These are phyloP conservation scores for Dothideomycetidae sp. DNA, from an alignment of 2,329 filamentous ascomycete species.

Conservation along the genomic window DNA sequence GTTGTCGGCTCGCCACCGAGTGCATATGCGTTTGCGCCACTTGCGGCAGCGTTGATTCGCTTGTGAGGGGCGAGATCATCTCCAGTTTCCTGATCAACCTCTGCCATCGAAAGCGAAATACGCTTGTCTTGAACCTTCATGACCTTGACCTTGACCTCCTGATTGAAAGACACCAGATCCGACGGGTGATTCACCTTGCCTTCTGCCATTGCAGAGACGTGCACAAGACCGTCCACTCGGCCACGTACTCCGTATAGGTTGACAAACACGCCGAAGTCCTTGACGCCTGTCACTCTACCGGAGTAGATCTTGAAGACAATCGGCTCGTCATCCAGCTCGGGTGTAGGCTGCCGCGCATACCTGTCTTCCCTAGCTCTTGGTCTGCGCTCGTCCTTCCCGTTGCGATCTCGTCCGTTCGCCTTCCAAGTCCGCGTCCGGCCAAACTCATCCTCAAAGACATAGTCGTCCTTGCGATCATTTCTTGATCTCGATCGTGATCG, in stretches of 20 bases:
- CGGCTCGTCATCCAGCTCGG: constrained; percentile 68
- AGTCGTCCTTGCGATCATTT: constrained; percentile 32
- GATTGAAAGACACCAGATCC: constrained; percentile 66
- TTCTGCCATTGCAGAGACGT: constrained; percentile 77
- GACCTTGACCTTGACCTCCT: constrained; percentile 86
- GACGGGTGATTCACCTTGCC: constrained; percentile 85
- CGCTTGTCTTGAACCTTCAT: constrained; percentile 68
- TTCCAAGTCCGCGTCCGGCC: constrained; percentile 33
- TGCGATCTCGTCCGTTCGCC: constrained; percentile 28
- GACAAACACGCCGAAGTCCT: constrained; percentile 92
- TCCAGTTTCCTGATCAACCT: constrained; percentile 82
- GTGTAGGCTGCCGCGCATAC: constrained; percentile 51
- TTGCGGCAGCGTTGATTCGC: constrained; percentile 66
- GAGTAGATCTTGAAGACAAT: constrained; percentile 78
- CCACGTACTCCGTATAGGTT: constrained; percentile 77
- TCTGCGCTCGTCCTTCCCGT: constrained; percentile 32
- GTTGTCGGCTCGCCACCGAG: constrained; percentile 46
- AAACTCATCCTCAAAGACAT: constrained; percentile 46
- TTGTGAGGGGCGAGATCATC: constrained; percentile 67
- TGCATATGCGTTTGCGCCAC: constrained; percentile 78
- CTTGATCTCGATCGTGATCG: constrained; percentile 34
- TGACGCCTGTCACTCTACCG: constrained; percentile 79
- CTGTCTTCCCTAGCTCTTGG: constrained; percentile 38
- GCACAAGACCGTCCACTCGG: constrained; percentile 83
- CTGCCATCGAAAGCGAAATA: constrained; percentile 90